phyloP scores from a whole-genome alignment of 2,329 filamentous ascomycete species.

The Penicillium sp. region DNA sequence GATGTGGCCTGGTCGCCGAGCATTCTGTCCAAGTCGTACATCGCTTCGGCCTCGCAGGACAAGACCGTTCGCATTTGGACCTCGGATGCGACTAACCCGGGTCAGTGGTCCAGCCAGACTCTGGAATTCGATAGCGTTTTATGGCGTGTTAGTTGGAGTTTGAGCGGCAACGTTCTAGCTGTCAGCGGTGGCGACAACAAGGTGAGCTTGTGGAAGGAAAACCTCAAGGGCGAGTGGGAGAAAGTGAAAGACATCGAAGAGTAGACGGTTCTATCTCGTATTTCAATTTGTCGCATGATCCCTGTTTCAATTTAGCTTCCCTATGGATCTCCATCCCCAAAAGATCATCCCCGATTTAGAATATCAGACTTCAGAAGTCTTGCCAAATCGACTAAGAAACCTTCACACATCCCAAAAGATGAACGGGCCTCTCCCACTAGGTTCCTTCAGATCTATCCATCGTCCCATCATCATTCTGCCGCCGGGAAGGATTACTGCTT shows the following conservation, averaged over 20 bases:
- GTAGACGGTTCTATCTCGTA: slow-evolving; percentile 37
- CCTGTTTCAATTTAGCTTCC: slow-evolving; percentile 5
- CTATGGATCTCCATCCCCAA: slow-evolving; percentile 2
- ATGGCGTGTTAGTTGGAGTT: slow-evolving; percentile 96
- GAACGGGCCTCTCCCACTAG: slow-evolving; percentile 24
- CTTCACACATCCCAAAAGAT: slow-evolving; percentile 30
- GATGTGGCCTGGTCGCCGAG: slow-evolving; percentile 97
- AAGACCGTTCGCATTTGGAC: slow-evolving; percentile 99
- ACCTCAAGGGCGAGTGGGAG: slow-evolving; percentile 93
- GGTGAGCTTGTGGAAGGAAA: slow-evolving; percentile 98
- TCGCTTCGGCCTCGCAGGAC: slow-evolving; percentile 90
- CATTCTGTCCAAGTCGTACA: slow-evolving; percentile 91
- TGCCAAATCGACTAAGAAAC: too few species aligned
- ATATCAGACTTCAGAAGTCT: too few species aligned
- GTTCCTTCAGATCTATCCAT: slow-evolving; percentile 38
- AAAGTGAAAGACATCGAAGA: slow-evolving; percentile 95
- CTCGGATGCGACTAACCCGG: slow-evolving; percentile 58
- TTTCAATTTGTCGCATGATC: slow-evolving; percentile 17
- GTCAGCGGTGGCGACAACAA: slow-evolving; percentile 94
- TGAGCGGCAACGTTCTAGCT: slow-evolving; percentile 92
- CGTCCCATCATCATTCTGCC: slow-evolving; percentile 45
- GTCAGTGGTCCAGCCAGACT: slow-evolving; percentile 77
- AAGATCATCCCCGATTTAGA: too few species aligned
- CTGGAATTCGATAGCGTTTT: slow-evolving; percentile 82
- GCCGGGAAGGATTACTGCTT: slow-evolving; percentile 46